Base-by-base conservation (phyloP, 176 grass and related monocot genomes). In the Eleusine indica region DNA sequence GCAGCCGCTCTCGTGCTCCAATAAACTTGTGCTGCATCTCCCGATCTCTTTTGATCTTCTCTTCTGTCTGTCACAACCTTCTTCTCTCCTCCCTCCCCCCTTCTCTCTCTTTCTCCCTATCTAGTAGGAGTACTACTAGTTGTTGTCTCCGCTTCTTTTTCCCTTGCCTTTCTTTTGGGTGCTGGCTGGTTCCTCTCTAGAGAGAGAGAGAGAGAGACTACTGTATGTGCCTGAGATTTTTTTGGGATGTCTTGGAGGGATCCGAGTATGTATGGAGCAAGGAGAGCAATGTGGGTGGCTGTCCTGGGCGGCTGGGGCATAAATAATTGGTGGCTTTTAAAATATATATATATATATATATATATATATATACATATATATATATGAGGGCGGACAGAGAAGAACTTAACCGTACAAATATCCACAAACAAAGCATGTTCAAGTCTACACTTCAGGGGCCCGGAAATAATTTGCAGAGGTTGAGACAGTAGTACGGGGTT, bases 241-340 rank as follows among this genome's bases (percentile, higher is more conserved):
- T 90, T 58, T 54, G 72, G 49, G 37, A 38, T 83, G 52, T 86
- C 22, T 53, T 54, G 57, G 7, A 64, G 66, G 56, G 58, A 69
- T 46, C 47, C 61, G 62, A 53, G 64, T 76, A 56, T 70, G 43
- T 72, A 68, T 77, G 62, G 71, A 39, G n/a, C 32, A 83, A 22
- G 21, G 76, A 87, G 57, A 77, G 74, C 92, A 88, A 88, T 76
- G 87, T 83, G 88, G 90, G 87, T 91, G 90, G 79, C 61, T 88
- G 86, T 80, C 81, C 66, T 86, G 75, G 83, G 81, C 81, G 60
- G 80, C 80, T 87, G 64, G 51, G 64, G 79, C 85, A 88, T 91
- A 83, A 89, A 89, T 89, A 91, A 91, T 89, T 91, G 83, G 64
- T 86, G 70, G 65, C 76, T 74, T 63, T 56, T 21, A 69, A 80